Conservation (phyloP, 345 rosid species). For the Nephelium lappaceum region DNA sequence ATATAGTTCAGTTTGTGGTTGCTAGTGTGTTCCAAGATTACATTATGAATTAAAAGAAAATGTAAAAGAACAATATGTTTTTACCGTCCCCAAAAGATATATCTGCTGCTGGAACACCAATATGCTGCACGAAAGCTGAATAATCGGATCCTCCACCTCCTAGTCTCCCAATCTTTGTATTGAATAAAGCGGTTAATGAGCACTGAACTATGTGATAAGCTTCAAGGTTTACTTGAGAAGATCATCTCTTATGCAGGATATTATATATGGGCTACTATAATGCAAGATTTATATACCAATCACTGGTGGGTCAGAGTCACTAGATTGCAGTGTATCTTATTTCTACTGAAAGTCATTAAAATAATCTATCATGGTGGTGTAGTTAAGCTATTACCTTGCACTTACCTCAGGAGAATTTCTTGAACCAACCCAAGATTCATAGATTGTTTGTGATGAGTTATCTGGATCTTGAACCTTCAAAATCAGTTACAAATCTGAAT, state of each 20-base stretch:
- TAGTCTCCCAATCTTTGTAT: slow-evolving; percentile 60
- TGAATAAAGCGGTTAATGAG: slow-evolving; percentile 10
- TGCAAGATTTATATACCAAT: neutral
- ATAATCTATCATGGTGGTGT: slow-evolving; percentile 8
- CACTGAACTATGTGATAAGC: neutral
- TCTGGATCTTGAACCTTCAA: slow-evolving; percentile 78
- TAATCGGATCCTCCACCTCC: slow-evolving; percentile 77
- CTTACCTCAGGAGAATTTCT: slow-evolving; percentile 52
- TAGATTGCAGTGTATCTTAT: neutral
- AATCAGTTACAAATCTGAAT: slow-evolving; percentile 2
- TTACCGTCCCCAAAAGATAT: slow-evolving; percentile 64
- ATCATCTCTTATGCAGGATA: neutral
- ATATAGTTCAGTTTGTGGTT: neutral
- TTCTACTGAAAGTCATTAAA: neutral
- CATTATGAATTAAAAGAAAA: slow-evolving; percentile 14
- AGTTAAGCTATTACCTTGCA: neutral
- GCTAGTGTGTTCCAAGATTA: neutral
- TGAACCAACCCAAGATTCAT: slow-evolving; percentile 62
- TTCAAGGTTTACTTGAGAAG: neutral
- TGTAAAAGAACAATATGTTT: neutral
- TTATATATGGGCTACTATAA: neutral
- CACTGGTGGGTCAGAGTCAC: neutral
- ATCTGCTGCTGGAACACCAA: slow-evolving; percentile 72
- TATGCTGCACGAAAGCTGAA: slow-evolving; percentile 80
- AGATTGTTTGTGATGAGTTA: slow-evolving; percentile 65